Evolutionary conservation across 2,329 filamentous ascomycete species (phyloP).

Genomic region (Epichloe festucae): DNA sequence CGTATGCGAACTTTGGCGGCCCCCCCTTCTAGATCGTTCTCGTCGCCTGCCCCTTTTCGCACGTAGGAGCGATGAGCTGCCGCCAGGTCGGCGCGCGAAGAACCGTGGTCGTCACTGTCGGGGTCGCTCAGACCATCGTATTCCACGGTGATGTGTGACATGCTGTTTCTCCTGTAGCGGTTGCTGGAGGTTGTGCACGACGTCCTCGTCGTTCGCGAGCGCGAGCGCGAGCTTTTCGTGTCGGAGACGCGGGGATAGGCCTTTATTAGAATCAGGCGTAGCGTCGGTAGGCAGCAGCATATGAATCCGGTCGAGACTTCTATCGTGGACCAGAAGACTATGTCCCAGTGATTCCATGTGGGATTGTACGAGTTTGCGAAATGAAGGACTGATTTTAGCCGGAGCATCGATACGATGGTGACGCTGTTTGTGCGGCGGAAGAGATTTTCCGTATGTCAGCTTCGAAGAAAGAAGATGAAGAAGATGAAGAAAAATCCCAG

Average conservation of each 20-base stretch:
- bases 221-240: not conserved
- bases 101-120: not conserved
- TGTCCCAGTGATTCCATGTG: constrained; percentile 12
- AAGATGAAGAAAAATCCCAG: not conserved
- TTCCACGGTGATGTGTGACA: not conserved
- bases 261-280: constrained; percentile 12
- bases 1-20: not conserved
- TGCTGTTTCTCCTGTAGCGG: not conserved
- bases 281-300: constrained; percentile 14
- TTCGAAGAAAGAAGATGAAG: too few relatives aligned
- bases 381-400: constrained; percentile 11
- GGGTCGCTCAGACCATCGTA: not conserved
- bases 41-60: not conserved
- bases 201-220: not conserved
- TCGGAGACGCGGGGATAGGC: not conserved
- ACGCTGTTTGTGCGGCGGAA: constrained; percentile 7
- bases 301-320: constrained; percentile 15
- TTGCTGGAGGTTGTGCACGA: constrained; percentile 1
- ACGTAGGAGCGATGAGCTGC: not conserved
- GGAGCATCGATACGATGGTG: constrained; percentile 13
- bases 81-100: not conserved
- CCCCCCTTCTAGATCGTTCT: not conserved
- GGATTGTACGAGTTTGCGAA: constrained; percentile 13
- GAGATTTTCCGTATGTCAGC: too few relatives aligned
- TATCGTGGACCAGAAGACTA: constrained; percentile 14